phyloP scores from a whole-genome alignment of 2,329 filamentous ascomycete species.

The Tolypocladium paradoxum region DNA sequence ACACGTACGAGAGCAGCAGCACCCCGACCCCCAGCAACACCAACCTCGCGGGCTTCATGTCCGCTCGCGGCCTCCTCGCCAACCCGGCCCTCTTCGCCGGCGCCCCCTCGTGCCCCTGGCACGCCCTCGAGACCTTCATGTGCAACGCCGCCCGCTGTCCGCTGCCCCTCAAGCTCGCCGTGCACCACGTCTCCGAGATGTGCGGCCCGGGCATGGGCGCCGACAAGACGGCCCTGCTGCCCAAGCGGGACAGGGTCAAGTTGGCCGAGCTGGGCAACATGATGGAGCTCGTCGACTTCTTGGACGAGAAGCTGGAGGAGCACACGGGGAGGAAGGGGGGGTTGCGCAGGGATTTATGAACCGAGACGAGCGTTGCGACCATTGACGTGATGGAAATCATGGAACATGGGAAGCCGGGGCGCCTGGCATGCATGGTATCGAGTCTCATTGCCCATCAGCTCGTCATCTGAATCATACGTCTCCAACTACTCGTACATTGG shows the following conservation, averaged over 20 bases:
- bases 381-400: neutral
- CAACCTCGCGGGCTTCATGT: constrained; percentile 54
- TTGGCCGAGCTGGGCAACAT: constrained; percentile 41
- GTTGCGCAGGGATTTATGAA: constrained; percentile 22
- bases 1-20: neutral
- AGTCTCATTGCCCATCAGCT: neutral
- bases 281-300: constrained; percentile 48
- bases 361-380: neutral
- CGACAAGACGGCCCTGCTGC: constrained; percentile 41
- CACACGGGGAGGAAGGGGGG: constrained; percentile 20
- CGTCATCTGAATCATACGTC: neutral
- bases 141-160: constrained; percentile 44
- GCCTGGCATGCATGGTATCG: constrained; percentile 1
- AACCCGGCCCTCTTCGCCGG: constrained; percentile 58
- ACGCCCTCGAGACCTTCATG: constrained; percentile 53
- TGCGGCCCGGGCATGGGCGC: constrained; percentile 43
- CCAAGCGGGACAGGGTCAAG: constrained; percentile 41
- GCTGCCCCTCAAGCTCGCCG: constrained; percentile 50
- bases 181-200: constrained; percentile 61
- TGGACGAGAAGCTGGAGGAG: constrained; percentile 38
- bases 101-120: constrained; percentile 45
- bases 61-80: constrained; percentile 54
- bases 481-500: neutral
- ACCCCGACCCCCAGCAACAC: constrained; percentile 27
- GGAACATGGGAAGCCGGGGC: no score